Base-by-base conservation (phyloP, 257 asterid genomes). In the Przewalskia tangutica region DNA sequence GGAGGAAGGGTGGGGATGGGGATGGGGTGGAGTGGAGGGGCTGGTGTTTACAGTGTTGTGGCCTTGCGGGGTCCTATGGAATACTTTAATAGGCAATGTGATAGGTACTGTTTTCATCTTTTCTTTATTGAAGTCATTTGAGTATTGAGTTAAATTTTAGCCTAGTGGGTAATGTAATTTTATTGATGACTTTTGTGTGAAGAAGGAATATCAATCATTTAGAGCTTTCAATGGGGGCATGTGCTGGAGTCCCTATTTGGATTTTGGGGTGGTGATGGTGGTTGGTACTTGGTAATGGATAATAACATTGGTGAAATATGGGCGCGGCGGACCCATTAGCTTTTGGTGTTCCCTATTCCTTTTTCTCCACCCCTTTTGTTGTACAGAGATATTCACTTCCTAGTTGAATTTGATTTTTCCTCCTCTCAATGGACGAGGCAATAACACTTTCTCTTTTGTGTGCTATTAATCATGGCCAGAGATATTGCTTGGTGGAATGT, bases 261-360 rank as follows among this genome's bases (percentile, higher is more conserved):
- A 84, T 79, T 88, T 82, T 84, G 59, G 44, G 42, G 82, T 86
- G 86, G 89, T 87, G 86, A 87, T 83, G 91, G 81, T 87, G 73
- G 90, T 88, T 89, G 88, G 87, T 88, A 90, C 89, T 88, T 89
- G 88, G 87, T 88, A 90, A 87, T 84, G 95, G 90, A 85, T 86
- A 86, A 67, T 85, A 90, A 81, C 86, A 85, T 88, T 90, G 86
- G 81, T 88, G 84, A 84, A 86, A 84, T 86, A 77, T 83, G 86
- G 59, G 32, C 3, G 63, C 40, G 93, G 63, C 40, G 93, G 93
- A 58, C 93, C 94, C 92, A 58, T 50, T 10, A 63, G 62, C 44
- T 59, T 14, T 80, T 79, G 83, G 83, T 87, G 84, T 84, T 83
- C 32, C 84, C 66, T 77, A 32, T 70, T 76, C 77, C 58, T 68